Evolutionary conservation across 805 yeast species (phyloP).

Genomic region (Metschnikowia kofuensis): DNA sequence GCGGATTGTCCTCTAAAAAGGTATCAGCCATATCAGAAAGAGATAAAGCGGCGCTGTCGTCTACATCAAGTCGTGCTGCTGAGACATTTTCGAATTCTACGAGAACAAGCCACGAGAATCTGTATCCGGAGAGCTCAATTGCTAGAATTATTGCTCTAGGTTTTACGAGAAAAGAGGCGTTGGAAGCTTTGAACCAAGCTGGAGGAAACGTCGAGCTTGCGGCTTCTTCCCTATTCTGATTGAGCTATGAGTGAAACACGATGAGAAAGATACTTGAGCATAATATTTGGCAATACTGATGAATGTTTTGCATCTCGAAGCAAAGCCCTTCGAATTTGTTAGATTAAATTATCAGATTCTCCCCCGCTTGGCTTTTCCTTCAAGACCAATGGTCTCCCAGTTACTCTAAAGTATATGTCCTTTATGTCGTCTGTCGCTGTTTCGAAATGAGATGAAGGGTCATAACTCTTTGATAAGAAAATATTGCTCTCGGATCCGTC

Average conservation of each 20-base stretch:
- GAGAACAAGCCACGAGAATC: background rate
- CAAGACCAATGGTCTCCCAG: conserved; percentile 87
- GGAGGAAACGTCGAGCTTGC: conserved; percentile 83
- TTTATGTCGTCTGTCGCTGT: conserved; percentile 95
- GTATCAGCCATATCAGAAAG: too few species aligned
- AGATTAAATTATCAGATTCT: conserved; percentile 10
- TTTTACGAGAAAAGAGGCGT: conserved; percentile 60
- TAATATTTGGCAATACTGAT: too few species aligned
- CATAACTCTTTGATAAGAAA: conserved; percentile 84
- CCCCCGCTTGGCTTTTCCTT: conserved; percentile 67
- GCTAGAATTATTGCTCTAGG: conserved; percentile 53
- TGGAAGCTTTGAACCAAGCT: conserved; percentile 61
- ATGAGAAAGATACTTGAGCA: too few species aligned
- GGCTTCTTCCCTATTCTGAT: conserved; percentile 66
- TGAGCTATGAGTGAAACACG: conserved; percentile 10
- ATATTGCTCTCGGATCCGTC: conserved; percentile 81
- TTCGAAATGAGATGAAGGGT: conserved; percentile 94
- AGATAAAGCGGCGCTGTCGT: background rate
- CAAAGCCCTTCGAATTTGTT: background rate
- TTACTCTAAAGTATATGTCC: conserved; percentile 86
- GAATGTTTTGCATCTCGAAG: too few species aligned
- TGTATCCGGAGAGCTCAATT: conserved; percentile 1
- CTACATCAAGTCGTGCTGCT: background rate
- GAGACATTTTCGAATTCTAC: background rate
- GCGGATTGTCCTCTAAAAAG: background rate